Base-by-base conservation (phyloP, 1,284 basidiomycete genomes). In the Papiliotrema terrestris region DNA sequence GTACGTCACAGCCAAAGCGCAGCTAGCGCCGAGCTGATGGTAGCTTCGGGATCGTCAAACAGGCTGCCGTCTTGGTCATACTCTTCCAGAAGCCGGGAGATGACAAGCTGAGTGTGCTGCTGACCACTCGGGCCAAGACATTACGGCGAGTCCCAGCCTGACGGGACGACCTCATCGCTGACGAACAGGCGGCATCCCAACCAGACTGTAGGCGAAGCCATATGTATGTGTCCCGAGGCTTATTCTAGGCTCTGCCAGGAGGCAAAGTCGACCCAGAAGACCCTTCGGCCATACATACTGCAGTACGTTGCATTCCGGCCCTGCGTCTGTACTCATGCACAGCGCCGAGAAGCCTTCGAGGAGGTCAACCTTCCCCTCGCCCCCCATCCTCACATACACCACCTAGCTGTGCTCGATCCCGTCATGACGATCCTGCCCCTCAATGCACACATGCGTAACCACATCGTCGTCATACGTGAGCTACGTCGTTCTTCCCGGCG, bases 261-360 rank as follows among this genome's bases (percentile, higher is more conserved):
- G 91, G 90, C 8, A 89, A 87, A 69, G 81, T 54, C 13, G 52
- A 54, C 32, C 45, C 45, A 15, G 46, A 48, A 54, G 45, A 54
- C 19, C 52, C 45, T 17, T 48, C 52, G 8, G 76, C 86, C 1
- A 72, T 86, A 13, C 76, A 81, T 46, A 90, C 91, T 42, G 91
- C 91, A 15, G 89, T 92, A 69, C 75, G 84, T 65, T 29, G 19
- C 17, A 9, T 29, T 36, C 22, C 11, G 19, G 2, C 19, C 32
- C 8, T 17, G 36, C 17, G 19, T 49, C 19, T 15, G n/a, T 3
- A 38, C 20, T 44, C 32, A n/a, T 19, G 22, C 29, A 6, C 65
- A 91, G 89, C 81, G 82, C 45, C 81, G 90, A 57, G 90, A 93
- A 76, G 91, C 90, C 0, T 72, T 83, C 58, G 90, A 93, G 75